Percentiles rank a stretch among this genome's conserved stretches.
Conservation (phyloP, 345 rosid species). For the Salix dunnii region DNA sequence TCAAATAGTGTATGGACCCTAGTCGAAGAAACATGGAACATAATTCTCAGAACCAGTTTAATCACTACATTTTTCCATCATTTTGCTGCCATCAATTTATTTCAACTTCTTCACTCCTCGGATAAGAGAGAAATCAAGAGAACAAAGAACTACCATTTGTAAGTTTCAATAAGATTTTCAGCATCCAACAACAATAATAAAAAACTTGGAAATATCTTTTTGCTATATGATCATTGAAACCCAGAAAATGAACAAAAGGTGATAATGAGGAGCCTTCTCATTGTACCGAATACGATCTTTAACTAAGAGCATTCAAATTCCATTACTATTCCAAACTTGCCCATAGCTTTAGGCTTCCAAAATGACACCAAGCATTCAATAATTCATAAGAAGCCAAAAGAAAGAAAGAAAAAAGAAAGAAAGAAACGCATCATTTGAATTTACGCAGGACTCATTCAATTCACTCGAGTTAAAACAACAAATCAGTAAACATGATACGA, state of each 20-base stretch:
- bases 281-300: background rate
- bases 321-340: background rate
- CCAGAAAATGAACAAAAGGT: too few relatives aligned
- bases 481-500: background rate
- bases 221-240: background rate
- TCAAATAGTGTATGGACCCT: too few relatives aligned
- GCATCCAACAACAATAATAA: background rate
- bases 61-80: background rate
- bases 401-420: background rate
- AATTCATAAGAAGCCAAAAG: background rate
- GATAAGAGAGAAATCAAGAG: background rate
- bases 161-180: background rate
- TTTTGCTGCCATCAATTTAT: background rate
- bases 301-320: background rate
- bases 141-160: background rate
- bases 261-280: background rate
- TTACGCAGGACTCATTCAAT: background rate
- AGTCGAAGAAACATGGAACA: too few relatives aligned
- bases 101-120: background rate
- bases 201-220: background rate
- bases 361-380: background rate
- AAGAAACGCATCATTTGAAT: background rate
- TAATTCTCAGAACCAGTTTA: too few relatives aligned
- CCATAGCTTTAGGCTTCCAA: background rate
- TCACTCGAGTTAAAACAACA: background rate